phyloP scores from a whole-genome alignment of 805 yeast genomes.

The Osmozyma mogii region DNA sequence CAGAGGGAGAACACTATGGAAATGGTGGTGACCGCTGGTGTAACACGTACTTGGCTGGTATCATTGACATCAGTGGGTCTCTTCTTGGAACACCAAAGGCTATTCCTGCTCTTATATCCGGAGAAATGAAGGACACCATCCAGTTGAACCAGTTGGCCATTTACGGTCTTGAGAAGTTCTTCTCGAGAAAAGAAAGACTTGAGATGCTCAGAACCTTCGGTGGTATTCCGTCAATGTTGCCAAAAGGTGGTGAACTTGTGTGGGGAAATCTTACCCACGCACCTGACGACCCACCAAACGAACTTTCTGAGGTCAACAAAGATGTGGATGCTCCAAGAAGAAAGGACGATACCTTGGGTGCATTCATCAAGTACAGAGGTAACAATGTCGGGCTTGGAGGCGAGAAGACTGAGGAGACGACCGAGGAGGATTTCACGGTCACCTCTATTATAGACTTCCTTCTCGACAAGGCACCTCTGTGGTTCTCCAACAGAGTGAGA shows the following conservation, averaged over 20 bases:
- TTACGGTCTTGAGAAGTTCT: slow-evolving; percentile 89
- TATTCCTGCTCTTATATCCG: slow-evolving; percentile 84
- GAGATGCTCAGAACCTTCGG: slow-evolving; percentile 83
- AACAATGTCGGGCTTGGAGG: no score
- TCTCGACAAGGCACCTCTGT: slow-evolving; percentile 57
- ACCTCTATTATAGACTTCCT: slow-evolving; percentile 60
- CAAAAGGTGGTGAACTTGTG: slow-evolving; percentile 84
- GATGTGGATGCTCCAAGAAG: slow-evolving; percentile 12
- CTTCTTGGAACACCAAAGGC: slow-evolving; percentile 91
- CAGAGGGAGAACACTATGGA: slow-evolving; percentile 70
- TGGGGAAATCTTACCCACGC: slow-evolving; percentile 74
- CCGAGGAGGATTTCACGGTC: slow-evolving; percentile 49
- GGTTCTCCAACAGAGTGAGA: slow-evolving; percentile 60
- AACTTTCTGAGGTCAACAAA: slow-evolving; percentile 13
- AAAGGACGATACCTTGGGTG: slow-evolving; percentile 50
- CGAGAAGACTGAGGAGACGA: slow-evolving; percentile 20
- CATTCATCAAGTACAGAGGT: slow-evolving; percentile 59
- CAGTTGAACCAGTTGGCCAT: slow-evolving; percentile 89
- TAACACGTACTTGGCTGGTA: slow-evolving; percentile 71
- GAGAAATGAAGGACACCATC: slow-evolving; percentile 97
- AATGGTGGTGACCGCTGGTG: slow-evolving; percentile 92
- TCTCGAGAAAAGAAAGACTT: slow-evolving; percentile 80
- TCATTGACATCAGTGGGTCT: slow-evolving; percentile 86
- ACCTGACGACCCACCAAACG: slow-evolving; percentile 58
- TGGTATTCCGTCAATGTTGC: slow-evolving; percentile 93